phyloP scores from a whole-genome alignment of 257 asterid genomes.

The Plectranthus barbatus region DNA sequence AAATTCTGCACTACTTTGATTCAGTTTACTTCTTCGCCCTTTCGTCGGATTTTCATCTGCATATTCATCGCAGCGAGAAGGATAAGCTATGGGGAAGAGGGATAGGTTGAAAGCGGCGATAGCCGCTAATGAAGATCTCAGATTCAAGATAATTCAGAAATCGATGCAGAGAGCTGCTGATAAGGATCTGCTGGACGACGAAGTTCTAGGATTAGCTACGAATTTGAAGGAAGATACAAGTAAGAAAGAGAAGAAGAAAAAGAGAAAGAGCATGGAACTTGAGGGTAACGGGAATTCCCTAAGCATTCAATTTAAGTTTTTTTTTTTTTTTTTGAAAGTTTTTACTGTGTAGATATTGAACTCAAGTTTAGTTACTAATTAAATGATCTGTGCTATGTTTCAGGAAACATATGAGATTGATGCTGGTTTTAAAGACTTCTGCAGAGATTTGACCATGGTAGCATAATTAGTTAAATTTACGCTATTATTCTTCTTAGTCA shows the following conservation, averaged over 20 bases:
- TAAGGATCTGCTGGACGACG: conserved; percentile 11
- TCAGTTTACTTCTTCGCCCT: neutral
- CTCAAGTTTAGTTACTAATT: neutral
- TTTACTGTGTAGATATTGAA: conserved; percentile 7
- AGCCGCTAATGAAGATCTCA: conserved; percentile 84
- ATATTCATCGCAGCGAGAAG: neutral
- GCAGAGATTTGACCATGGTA: conserved; percentile 61
- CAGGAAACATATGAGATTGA: conserved; percentile 46
- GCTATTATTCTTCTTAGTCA: too few relatives aligned
- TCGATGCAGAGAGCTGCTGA: conserved; percentile 30
- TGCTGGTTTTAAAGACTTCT: conserved; percentile 43
- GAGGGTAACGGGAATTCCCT: conserved; percentile 30
- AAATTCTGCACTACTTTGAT: neutral
- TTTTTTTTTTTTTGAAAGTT: neutral
- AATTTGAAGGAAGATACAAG: conserved; percentile 27
- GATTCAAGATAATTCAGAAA: conserved; percentile 63
- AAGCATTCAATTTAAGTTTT: too few relatives aligned
- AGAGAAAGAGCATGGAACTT: conserved; percentile 33
- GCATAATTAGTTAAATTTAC: conserved; percentile 1
- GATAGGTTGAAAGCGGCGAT: too few relatives aligned
- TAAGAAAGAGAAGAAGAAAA: conserved; percentile 36
- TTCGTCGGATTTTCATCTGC: neutral
- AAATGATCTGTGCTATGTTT: neutral
- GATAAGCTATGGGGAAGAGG: conserved; percentile 44
- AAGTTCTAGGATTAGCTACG: conserved; percentile 26